Evolutionary conservation across 257 asterid genomes (phyloP).

Genomic region (Gentiana macrophylla): DNA sequence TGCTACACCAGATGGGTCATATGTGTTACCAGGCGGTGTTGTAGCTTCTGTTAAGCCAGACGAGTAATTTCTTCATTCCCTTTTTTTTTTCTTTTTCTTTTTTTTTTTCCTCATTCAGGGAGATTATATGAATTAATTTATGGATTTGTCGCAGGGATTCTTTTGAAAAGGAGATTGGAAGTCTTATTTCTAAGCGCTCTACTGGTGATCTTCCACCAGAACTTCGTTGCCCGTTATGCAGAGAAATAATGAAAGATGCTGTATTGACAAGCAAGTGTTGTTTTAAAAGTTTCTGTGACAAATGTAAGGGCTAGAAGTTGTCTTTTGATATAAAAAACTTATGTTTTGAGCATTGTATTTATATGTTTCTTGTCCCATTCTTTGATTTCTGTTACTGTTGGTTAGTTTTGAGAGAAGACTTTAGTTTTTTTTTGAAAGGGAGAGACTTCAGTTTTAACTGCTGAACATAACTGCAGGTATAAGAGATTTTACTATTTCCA

Average conservation of each 20-base stretch:
- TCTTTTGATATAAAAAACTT: no score
- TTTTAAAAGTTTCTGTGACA: slow-evolving; percentile 73
- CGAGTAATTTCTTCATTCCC: slow-evolving; percentile 11
- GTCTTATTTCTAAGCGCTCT: slow-evolving; percentile 58
- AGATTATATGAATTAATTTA: no score
- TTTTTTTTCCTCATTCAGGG: no score
- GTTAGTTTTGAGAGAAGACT: no score
- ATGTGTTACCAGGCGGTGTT: slow-evolving; percentile 68
- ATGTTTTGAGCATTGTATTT: no score
- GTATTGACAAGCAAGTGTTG: slow-evolving; percentile 89
- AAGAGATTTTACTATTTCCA: slow-evolving; percentile 54
- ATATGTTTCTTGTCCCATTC: no score
- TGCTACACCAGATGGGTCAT: slow-evolving; percentile 79
- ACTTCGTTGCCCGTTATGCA: slow-evolving; percentile 70
- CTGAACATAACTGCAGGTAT: slow-evolving; percentile 17
- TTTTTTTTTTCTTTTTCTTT: no score
- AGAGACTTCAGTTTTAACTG: no score
- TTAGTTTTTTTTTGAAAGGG: no score
- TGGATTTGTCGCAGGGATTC: slow-evolving; percentile 28
- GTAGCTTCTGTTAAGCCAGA: slow-evolving; percentile 64
- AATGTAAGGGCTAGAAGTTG: slow-evolving; percentile 21
- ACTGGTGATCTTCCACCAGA: slow-evolving; percentile 73
- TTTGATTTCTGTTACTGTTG: no score
- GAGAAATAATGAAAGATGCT: slow-evolving; percentile 83
- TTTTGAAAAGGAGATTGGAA: slow-evolving; percentile 70